Conservation (phyloP, 2,329 filamentous ascomycete species). For the Talaromyces funiculosus region DNA sequence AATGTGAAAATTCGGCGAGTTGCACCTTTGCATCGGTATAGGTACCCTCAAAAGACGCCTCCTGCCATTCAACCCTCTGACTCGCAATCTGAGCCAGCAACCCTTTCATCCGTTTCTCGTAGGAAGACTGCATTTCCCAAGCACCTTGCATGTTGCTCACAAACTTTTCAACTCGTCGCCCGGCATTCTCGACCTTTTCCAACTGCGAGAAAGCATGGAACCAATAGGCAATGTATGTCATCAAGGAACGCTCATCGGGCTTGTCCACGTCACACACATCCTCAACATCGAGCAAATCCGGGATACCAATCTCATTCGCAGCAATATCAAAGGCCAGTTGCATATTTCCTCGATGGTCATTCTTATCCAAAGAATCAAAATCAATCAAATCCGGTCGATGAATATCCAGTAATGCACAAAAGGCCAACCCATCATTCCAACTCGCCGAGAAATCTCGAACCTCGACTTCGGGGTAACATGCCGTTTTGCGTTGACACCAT, state of each 20-base stretch:
- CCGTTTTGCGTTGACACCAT: constrained; percentile 98
- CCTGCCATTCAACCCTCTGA: constrained; percentile 71
- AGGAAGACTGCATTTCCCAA: constrained; percentile 98
- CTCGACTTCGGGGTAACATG: constrained; percentile 95
- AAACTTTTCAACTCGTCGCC: constrained; percentile 94
- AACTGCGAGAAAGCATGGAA: constrained; percentile 99
- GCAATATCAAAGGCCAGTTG: constrained; percentile 96
- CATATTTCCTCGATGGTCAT: constrained; percentile 94
- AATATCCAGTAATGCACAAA: constrained; percentile 93
- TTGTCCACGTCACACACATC: constrained; percentile 96
- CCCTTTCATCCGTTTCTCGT: constrained; percentile 82
- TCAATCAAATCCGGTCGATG: constrained; percentile 96
- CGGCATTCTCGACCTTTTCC: constrained; percentile 97
- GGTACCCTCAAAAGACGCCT: constrained; percentile 79
- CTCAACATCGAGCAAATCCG: constrained; percentile 90
- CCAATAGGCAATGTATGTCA: constrained; percentile 99
- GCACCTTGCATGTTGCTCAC: constrained; percentile 98
- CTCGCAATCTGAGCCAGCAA: constrained; percentile 68
- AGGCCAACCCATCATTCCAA: constrained; percentile 96
- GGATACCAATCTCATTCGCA: constrained; percentile 92
- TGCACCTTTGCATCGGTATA: constrained; percentile 90
- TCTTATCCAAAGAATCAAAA: constrained; percentile 90
- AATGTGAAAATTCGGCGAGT: constrained; percentile 71
- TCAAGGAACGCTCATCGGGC: constrained; percentile 91
- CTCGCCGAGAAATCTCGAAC: constrained; percentile 91